Percentiles rank a stretch among this genome's conserved stretches.
These are phyloP conservation scores for Fusarium sp. DNA, from an alignment of 2,329 filamentous ascomycete genomes.

Conservation along the genomic window DNA sequence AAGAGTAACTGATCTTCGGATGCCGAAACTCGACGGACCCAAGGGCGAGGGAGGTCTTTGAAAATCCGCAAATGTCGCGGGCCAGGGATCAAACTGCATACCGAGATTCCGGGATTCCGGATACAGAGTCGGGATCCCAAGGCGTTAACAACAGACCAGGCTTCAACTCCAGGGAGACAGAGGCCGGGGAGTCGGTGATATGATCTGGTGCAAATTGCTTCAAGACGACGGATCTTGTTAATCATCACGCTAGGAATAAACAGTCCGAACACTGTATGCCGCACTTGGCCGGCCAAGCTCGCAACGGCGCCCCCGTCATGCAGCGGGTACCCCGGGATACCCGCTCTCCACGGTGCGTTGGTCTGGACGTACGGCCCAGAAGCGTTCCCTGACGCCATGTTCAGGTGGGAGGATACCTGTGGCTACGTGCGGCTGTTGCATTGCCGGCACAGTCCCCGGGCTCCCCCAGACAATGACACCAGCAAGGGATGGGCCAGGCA, in stretches of 20 bases:
- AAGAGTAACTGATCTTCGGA: constrained; percentile 6
- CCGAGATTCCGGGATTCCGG: constrained; percentile 12
- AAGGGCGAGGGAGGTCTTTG: constrained; percentile 20
- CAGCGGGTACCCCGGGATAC: constrained; percentile 46
- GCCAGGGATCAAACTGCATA: constrained; percentile 10
- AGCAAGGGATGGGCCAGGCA: constrained; percentile 20
- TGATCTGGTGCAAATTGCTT: neutral
- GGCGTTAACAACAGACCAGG: neutral
- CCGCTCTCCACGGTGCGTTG: constrained; percentile 19
- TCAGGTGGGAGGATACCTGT: constrained; percentile 5
- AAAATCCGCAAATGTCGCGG: constrained; percentile 8
- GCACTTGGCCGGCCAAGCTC: constrained; percentile 25
- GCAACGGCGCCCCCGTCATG: constrained; percentile 38
- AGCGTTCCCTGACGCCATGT: constrained; percentile 1
- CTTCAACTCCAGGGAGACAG: neutral
- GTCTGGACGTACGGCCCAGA: neutral
- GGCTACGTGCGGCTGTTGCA: constrained; percentile 17
- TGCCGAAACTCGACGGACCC: constrained; percentile 7
- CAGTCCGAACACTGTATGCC: constrained; percentile 38
- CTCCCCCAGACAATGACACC: constrained; percentile 34
- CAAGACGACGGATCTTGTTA: constrained; percentile 3
- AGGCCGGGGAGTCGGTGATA: too few relatives aligned
- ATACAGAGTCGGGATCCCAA: neutral
- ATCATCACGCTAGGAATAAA: constrained; percentile 12
- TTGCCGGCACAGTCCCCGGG: constrained; percentile 32